These are phyloP conservation scores for Metschnikowia kofuensis DNA, from an alignment of 805 yeast genomes.

Conservation along the genomic window DNA sequence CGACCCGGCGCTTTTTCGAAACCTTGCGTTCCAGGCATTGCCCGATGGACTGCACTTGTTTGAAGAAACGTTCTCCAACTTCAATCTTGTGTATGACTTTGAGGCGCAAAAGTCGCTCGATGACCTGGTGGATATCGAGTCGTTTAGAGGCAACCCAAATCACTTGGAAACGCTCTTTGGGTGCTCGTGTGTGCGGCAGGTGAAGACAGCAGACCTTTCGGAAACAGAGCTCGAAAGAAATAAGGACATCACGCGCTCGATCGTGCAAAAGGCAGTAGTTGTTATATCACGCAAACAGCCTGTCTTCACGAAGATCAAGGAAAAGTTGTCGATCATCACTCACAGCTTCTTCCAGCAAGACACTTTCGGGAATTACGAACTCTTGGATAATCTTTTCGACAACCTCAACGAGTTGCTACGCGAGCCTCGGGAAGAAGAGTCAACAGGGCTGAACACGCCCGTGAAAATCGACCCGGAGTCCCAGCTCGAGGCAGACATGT, in stretches of 20 bases:
- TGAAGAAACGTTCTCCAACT: slow-evolving; percentile 90
- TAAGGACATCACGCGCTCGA: slow-evolving; percentile 74
- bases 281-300: slow-evolving; percentile 79
- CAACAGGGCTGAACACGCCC: too few relatives aligned
- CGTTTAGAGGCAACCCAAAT: slow-evolving; percentile 38
- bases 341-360: slow-evolving; percentile 80
- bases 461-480: slow-evolving; percentile 3
- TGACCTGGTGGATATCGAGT: slow-evolving; percentile 33
- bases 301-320: slow-evolving; percentile 81
- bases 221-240: slow-evolving; percentile 42
- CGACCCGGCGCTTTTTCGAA: slow-evolving; percentile 60
- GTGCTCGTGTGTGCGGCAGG: slow-evolving; percentile 87
- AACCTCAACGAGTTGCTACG: slow-evolving; percentile 45
- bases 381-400: slow-evolving; percentile 68
- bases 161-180: slow-evolving; percentile 77
- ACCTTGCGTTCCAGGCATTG: slow-evolving; percentile 87
- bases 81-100: slow-evolving; percentile 75
- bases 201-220: slow-evolving; percentile 58
- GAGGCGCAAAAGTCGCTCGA: slow-evolving; percentile 45
- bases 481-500: slow-evolving; percentile 16
- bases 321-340: slow-evolving; percentile 86
- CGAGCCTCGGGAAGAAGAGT: too few relatives aligned
- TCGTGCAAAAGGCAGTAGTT: slow-evolving; percentile 89
- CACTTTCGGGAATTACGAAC: slow-evolving; percentile 65
- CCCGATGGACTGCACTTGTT: slow-evolving; percentile 96